phyloP scores from a whole-genome alignment of 768 basidiomycete species.

The Amanita pseudoporphyria region DNA sequence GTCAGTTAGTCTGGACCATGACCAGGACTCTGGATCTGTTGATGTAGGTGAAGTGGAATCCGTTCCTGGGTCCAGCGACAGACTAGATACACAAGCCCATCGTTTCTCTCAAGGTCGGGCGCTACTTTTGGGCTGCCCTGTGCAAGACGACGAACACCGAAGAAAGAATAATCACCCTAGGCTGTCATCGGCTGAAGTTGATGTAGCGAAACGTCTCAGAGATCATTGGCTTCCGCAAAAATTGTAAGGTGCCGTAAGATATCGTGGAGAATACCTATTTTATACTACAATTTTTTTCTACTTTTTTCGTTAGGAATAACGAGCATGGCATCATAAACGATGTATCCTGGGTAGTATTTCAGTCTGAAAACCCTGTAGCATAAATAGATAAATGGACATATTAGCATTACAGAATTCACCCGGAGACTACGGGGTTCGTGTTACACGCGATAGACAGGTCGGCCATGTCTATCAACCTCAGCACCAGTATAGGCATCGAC shows the following conservation, averaged over 20 bases:
- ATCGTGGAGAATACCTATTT: background rate
- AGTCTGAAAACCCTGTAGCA: background rate
- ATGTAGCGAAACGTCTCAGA: conserved; percentile 47
- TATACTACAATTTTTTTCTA: background rate
- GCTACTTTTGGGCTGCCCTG: conserved; percentile 32
- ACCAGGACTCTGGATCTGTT: background rate
- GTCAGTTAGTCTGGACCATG: background rate
- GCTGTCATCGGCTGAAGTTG: conserved; percentile 42
- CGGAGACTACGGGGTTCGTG: too few relatives aligned
- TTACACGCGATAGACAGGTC: conserved; percentile 41
- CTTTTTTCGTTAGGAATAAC: background rate
- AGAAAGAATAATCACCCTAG: conserved; percentile 10
- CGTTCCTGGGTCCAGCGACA: background rate
- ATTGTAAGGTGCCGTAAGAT: conserved; percentile 21
- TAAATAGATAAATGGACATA: too few relatives aligned
- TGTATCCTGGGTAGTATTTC: background rate
- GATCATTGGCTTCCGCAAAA: conserved; percentile 62
- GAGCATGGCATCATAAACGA: background rate
- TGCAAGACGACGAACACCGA: conserved; percentile 10
- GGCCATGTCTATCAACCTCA: conserved; percentile 48
- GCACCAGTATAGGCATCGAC: conserved; percentile 38
- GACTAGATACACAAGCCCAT: conserved; percentile 6
- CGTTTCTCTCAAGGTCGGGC: conserved; percentile 45
- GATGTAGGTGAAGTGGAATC: background rate
- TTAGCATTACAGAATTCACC: too few relatives aligned